A percentile compares a stretch with the other conserved stretches of the same genome.
phyloP scores from a whole-genome alignment of 352 stramenopile genomes.

The Phytophthora sojae region DNA sequence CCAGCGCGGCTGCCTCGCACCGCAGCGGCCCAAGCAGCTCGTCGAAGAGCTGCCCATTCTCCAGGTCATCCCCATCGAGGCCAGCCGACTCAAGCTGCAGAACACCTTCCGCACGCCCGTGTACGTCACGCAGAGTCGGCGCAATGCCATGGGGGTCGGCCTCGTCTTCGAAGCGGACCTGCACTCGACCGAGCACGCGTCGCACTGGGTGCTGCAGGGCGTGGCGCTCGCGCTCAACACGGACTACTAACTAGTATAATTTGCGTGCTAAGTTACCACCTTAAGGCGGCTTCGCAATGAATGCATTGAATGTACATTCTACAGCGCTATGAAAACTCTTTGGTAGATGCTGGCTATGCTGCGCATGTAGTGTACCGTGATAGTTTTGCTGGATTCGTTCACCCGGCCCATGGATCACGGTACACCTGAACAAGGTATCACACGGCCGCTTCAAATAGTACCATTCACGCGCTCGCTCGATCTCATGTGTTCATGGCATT shows the following conservation, averaged over 20 bases:
- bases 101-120: constrained; percentile 96
- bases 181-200: constrained; percentile 91
- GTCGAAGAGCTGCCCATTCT: constrained; percentile 95
- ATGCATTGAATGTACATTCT: too few relatives aligned
- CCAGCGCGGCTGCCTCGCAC: constrained; percentile 69
- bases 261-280: too few relatives aligned
- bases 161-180: constrained; percentile 96
- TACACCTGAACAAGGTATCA: too few relatives aligned
- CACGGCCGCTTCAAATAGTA: too few relatives aligned
- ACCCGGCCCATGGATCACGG: too few relatives aligned
- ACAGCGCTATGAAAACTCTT: not conserved
- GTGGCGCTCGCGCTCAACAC: constrained; percentile 94
- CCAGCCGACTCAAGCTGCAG: constrained; percentile 94
- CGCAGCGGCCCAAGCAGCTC: constrained; percentile 95
- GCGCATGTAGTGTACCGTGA: too few relatives aligned
- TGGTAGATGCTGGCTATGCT: not conserved
- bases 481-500: not conserved
- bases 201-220: constrained; percentile 95
- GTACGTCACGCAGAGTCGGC: constrained; percentile 94
- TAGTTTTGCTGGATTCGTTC: too few relatives aligned
- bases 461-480: too few relatives aligned
- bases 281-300: too few relatives aligned
- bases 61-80: constrained; percentile 96
- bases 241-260: constrained; percentile 63
- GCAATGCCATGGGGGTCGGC: constrained; percentile 96